Base-by-base conservation (phyloP, 2,329 filamentous ascomycete species). In the Monosporascus sp. region DNA sequence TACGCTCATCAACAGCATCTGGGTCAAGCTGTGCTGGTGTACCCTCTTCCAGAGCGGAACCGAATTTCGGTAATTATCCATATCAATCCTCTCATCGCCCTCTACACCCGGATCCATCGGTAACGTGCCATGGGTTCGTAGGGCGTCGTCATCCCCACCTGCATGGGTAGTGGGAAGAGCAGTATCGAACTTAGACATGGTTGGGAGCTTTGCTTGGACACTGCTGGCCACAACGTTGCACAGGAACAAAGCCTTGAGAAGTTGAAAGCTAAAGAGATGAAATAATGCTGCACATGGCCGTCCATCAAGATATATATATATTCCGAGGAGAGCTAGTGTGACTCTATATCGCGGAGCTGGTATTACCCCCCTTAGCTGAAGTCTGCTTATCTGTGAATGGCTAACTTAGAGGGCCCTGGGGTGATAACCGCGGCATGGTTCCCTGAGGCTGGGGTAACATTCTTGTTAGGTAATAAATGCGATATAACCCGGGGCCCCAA, bases 1-100 rank as follows among this genome's bases (percentile, higher is more conserved):
- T 9, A 77, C 61, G 41, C 74, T 76, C 11, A 78, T 60, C 5
- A 77, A 65, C 59, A 77, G 61, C 75, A 78, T 77, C 62, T 78
- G 74, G 5, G 74, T 77, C 58, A 78, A 66, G 57, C 74, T 76
- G 57, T 77, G 72, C 56, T 74, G 72, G 64, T 72, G 73, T 5
- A 76, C 57, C 3, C 73, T 69, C 56, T 74, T 76, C 75, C 75
- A 77, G 5, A 65, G 54, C 1, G 75, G 75, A 1, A 63, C 59
- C 8, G 59, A 52, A 17, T 54, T 49, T 26, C 52, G 53, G 51
- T 69, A 69, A 17, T 56, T 57, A 1, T 61, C 61, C 66, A 76
- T 72, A 50, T 76, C 69, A 49, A 76, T 61, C 14, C 59, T 66
- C 55, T 53, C 57, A 20, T 62, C 51, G 11, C 45, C 50, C 31